These are phyloP conservation scores for Gyromitra esculenta DNA, from an alignment of 2,329 filamentous ascomycete genomes.

Conservation along the genomic window DNA sequence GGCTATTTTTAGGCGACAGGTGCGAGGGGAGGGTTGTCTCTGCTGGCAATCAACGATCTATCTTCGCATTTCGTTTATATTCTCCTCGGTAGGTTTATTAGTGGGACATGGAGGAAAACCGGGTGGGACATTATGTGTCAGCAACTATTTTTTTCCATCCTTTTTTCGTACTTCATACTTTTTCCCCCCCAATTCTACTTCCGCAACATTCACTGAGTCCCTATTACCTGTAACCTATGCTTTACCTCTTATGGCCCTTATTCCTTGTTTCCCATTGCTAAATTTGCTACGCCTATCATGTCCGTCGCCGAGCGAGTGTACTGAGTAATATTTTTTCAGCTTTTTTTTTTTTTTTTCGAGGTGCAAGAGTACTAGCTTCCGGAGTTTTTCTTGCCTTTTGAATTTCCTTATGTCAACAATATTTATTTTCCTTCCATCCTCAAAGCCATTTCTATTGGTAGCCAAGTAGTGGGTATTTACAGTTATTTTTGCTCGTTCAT, in stretches of 20 bases:
- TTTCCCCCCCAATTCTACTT: slow-evolving; percentile 30
- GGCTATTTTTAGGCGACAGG: slow-evolving; percentile 40
- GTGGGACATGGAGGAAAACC: slow-evolving; percentile 27
- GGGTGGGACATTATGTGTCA: slow-evolving; percentile 41
- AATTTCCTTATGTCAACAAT: slow-evolving; percentile 34
- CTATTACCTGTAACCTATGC: slow-evolving; percentile 50
- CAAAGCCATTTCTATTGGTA: slow-evolving; percentile 36
- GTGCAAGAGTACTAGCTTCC: slow-evolving; percentile 45
- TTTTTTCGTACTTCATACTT: slow-evolving; percentile 34
- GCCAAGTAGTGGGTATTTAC: slow-evolving; percentile 47
- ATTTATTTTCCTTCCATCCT: slow-evolving; percentile 26
- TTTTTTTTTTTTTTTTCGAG: slow-evolving; percentile 40
- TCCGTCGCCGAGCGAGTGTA: slow-evolving; percentile 49
- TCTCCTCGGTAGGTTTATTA: slow-evolving; percentile 47
- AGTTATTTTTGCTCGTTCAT: slow-evolving; percentile 40
- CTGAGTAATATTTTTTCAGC: slow-evolving; percentile 49
- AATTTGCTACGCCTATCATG: slow-evolving; percentile 49
- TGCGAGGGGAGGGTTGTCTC: slow-evolving; percentile 45
- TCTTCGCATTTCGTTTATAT: slow-evolving; percentile 48
- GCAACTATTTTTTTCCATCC: slow-evolving; percentile 42
- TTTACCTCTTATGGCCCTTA: slow-evolving; percentile 42
- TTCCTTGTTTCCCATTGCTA: slow-evolving; percentile 41
- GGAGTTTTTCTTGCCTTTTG: slow-evolving; percentile 50
- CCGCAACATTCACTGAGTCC: slow-evolving; percentile 41
- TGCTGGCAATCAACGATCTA: slow-evolving; percentile 50